phyloP scores from a whole-genome alignment of 345 rosid genomes.

The Eucalyptus polyanthemos region DNA sequence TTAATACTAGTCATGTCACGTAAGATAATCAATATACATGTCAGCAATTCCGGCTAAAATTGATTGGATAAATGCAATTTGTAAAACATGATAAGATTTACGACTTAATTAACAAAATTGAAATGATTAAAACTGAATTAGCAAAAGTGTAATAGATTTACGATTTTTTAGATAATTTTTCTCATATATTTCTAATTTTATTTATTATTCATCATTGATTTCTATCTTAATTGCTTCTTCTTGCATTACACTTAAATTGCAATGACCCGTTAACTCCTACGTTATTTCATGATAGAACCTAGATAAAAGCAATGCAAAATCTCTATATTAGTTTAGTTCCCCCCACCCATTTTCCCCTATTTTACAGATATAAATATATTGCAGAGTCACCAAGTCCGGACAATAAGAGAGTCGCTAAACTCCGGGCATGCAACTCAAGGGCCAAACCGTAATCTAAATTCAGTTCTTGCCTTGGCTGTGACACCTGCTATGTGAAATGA shows the following conservation, averaged over 20 bases:
- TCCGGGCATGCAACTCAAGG: background rate
- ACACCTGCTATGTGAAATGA: background rate
- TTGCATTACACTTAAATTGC: background rate
- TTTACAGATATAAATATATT: background rate
- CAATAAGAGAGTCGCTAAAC: background rate
- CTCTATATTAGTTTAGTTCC: background rate
- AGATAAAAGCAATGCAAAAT: background rate
- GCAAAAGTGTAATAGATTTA: too few species aligned
- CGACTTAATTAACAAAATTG: background rate
- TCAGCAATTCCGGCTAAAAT: rapidly evolving
- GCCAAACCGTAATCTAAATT: background rate
- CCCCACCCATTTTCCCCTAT: background rate
- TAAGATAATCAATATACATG: too few species aligned
- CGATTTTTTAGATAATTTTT: rapidly evolving
- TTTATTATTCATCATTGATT: background rate
- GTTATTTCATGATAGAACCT: background rate
- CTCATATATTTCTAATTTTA: background rate
- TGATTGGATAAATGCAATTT: too few species aligned
- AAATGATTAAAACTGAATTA: too few species aligned
- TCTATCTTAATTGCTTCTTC: background rate
- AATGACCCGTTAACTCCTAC: too few species aligned
- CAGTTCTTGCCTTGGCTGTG: background rate
- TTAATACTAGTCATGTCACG: rapidly evolving
- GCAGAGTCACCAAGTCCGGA: background rate
- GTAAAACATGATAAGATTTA: too few species aligned